These are phyloP conservation scores for Pestalotiopsis sp. DNA, from an alignment of 2,329 filamentous ascomycete genomes.

Conservation along the genomic window DNA sequence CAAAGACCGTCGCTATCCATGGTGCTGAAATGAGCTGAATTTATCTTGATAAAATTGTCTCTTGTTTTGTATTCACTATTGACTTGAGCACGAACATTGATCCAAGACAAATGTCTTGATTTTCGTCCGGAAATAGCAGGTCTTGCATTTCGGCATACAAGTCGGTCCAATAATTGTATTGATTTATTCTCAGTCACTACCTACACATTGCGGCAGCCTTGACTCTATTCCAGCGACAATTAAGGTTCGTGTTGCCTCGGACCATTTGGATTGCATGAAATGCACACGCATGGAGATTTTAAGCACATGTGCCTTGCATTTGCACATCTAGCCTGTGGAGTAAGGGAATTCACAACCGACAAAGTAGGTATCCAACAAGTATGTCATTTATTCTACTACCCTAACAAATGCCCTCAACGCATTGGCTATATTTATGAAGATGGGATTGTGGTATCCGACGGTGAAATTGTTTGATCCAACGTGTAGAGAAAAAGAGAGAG, in stretches of 20 bases:
- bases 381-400: neutral
- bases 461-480: neutral
- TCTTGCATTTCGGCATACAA: neutral
- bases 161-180: neutral
- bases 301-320: too few relatives aligned
- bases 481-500: neutral
- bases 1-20: too few relatives aligned
- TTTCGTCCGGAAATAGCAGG: neutral
- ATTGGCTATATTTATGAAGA: neutral
- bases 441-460: neutral
- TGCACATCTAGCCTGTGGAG: too few relatives aligned
- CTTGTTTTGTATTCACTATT: neutral
- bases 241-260: too few relatives aligned
- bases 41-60: too few relatives aligned
- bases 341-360: neutral
- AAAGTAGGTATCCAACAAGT: neutral
- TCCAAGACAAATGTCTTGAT: neutral
- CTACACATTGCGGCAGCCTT: too few relatives aligned
- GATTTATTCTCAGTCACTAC: too few relatives aligned
- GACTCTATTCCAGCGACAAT: too few relatives aligned
- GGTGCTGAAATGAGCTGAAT: too few relatives aligned
- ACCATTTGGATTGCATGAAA: too few relatives aligned
- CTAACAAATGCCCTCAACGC: neutral
- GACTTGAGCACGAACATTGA: neutral
- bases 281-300: too few relatives aligned